Evolutionary conservation across 2,329 filamentous ascomycete genomes (phyloP).

Genomic region (Clarireedia sp.): DNA sequence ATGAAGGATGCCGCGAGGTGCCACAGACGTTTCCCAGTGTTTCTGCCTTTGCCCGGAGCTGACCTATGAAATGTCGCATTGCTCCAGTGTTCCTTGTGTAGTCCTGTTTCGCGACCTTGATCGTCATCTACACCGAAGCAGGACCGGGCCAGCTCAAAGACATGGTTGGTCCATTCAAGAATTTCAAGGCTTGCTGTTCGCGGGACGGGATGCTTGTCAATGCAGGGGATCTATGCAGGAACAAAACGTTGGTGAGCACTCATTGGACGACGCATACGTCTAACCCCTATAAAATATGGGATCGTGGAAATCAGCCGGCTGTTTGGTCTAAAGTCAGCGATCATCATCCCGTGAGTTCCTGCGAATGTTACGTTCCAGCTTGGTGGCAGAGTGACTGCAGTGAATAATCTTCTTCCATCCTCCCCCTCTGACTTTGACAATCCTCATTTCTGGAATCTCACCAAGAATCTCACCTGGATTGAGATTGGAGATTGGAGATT

Average conservation of each 20-base stretch:
- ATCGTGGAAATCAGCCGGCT: not conserved
- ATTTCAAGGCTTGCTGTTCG: not conserved
- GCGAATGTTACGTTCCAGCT: not conserved
- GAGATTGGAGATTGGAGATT: not conserved
- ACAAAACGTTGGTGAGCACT: not conserved
- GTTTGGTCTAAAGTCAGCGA: not conserved
- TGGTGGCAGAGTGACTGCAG: not conserved
- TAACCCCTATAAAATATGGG: conserved; percentile 2
- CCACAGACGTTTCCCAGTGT: not conserved
- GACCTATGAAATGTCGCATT: conserved; percentile 1
- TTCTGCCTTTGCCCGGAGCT: not conserved
- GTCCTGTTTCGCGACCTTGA: conserved; percentile 3
- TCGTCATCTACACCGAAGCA: conserved; percentile 6
- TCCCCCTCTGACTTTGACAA: not conserved
- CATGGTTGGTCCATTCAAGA: not conserved
- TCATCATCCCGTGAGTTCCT: conserved; percentile 1
- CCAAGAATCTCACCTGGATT: no score
- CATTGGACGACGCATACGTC: no score
- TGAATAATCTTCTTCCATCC: not conserved
- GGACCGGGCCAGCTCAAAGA: conserved; percentile 2
- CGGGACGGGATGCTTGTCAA: not conserved
- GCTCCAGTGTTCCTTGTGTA: not conserved
- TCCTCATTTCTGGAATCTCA: not conserved
- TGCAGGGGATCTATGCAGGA: conserved; percentile 2
- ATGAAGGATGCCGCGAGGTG: not conserved